Conservation (phyloP, 164 flowering plant species). For the Kalanchoe fedtschenkoi region DNA sequence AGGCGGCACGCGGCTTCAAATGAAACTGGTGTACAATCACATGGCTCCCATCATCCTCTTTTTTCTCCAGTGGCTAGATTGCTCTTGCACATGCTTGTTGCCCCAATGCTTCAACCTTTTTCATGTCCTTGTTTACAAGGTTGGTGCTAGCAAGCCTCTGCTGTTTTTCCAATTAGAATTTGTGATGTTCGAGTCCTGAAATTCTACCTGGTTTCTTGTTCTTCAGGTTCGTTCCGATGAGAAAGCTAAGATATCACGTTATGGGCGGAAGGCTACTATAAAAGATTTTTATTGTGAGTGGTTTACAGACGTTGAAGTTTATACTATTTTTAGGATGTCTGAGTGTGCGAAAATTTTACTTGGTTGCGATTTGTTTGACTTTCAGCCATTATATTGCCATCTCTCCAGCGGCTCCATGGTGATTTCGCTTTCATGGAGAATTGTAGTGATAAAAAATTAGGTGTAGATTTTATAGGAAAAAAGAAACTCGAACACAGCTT, state of each 20-base stretch:
- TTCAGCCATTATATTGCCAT: conserved; percentile 34
- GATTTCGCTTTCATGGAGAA: conserved; percentile 30
- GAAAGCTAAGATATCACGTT: conserved; percentile 15
- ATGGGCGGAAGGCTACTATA: conserved; percentile 27
- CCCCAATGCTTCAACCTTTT: conserved; percentile 30
- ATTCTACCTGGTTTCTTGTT: neutral
- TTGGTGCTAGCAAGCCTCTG: conserved; percentile 3
- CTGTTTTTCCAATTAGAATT: neutral
- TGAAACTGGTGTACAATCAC: conserved; percentile 35
- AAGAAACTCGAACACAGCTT: conserved; percentile 29
- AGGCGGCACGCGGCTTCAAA: conserved; percentile 28
- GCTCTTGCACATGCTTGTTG: conserved; percentile 30
- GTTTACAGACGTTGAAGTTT: neutral
- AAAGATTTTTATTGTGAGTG: conserved; percentile 28
- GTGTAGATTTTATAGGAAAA: conserved; percentile 17
- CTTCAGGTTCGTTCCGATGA: conserved; percentile 21
- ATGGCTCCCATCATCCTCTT: conserved; percentile 29
- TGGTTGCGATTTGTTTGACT: neutral
- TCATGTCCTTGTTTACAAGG: conserved; percentile 30
- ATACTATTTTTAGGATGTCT: neutral
- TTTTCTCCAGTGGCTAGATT: conserved; percentile 40
- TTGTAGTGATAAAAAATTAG: conserved; percentile 13
- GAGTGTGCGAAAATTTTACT: neutral
- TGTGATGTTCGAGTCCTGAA: neutral
- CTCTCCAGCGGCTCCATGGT: conserved; percentile 49